Conservation (phyloP, 495 filamentous ascomycete genomes). For the Venustampulla echinocandica region DNA sequence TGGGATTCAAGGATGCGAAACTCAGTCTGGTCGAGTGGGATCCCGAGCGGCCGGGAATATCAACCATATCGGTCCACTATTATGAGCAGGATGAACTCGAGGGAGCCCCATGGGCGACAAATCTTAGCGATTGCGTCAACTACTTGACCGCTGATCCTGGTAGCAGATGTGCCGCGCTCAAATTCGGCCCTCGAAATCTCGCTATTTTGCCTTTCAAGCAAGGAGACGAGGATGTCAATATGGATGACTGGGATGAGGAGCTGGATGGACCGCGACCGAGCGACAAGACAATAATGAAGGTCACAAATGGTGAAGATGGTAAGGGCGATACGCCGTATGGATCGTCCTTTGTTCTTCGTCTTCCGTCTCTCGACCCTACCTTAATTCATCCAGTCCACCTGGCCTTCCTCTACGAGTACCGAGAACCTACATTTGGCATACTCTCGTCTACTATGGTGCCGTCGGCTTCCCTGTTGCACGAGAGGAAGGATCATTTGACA, state of each 20-base stretch:
- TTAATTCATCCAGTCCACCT: conserved; percentile 83
- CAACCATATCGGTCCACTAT: conserved; percentile 91
- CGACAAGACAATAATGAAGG: conserved; percentile 30
- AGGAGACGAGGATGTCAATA: conserved; percentile 76
- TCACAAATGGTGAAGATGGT: conserved; percentile 44
- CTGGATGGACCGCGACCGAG: conserved; percentile 50
- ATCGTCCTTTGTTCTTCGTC: conserved; percentile 81
- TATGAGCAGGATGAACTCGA: conserved; percentile 89
- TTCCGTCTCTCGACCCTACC: conserved; percentile 78
- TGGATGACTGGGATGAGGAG: conserved; percentile 81
- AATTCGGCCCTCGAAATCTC: conserved; percentile 79
- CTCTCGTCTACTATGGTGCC: conserved; percentile 66
- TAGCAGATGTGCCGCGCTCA: conserved; percentile 85
- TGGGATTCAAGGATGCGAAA: conserved; percentile 84
- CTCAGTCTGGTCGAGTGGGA: conserved; percentile 94
- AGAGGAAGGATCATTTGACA: conserved; percentile 73
- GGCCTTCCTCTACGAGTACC: conserved; percentile 91
- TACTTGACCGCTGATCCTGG: conserved; percentile 83
- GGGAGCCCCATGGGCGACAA: conserved; percentile 64
- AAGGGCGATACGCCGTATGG: conserved; percentile 68
- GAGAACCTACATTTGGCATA: conserved; percentile 94
- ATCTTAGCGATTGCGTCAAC: conserved; percentile 59
- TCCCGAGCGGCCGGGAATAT: conserved; percentile 61
- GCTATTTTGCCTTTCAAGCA: conserved; percentile 92
- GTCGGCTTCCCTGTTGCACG: conserved; percentile 60